These are phyloP conservation scores for Martiniozyma abietophila DNA, from an alignment of 805 yeast species.

Conservation along the genomic window DNA sequence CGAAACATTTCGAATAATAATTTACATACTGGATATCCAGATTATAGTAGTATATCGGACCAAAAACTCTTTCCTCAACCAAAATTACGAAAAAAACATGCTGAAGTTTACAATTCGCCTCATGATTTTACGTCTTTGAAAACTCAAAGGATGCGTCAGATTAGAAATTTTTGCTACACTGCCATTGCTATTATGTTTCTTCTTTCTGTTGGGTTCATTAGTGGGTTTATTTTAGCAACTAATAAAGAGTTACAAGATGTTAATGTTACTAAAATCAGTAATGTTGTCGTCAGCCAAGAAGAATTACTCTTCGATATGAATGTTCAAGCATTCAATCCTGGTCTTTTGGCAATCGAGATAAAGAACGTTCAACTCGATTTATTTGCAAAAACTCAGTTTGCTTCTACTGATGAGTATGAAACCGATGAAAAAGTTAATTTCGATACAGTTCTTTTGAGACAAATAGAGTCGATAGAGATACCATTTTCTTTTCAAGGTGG, in stretches of 20 bases:
- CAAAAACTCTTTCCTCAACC: slow-evolving; percentile 8
- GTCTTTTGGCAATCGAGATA: slow-evolving; percentile 60
- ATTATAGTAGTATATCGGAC: slow-evolving; percentile 11
- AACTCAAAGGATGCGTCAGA: slow-evolving; percentile 22
- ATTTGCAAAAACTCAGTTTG: slow-evolving; percentile 63
- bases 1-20: background rate
- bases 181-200: slow-evolving; percentile 38
- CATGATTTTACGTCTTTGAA: slow-evolving; percentile 29
- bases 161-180: slow-evolving; percentile 32
- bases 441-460: slow-evolving; percentile 66
- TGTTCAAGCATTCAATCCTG: slow-evolving; percentile 80
- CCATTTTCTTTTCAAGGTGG: slow-evolving; percentile 73
- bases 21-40: slow-evolving; percentile 6
- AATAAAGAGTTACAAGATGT: slow-evolving; percentile 73
- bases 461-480: slow-evolving; percentile 54
- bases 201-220: slow-evolving; percentile 63
- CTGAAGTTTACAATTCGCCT: slow-evolving; percentile 26
- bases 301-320: slow-evolving; percentile 74
- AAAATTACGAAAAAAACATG: slow-evolving; percentile 14
- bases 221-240: slow-evolving; percentile 80
- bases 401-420: slow-evolving; percentile 12
- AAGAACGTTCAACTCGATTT: slow-evolving; percentile 68
- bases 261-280: slow-evolving; percentile 49
- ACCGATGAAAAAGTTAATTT: slow-evolving; percentile 3
- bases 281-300: slow-evolving; percentile 71